These are phyloP conservation scores for Mycena amicta DNA, from an alignment of 768 basidiomycete genomes.

Conservation along the genomic window DNA sequence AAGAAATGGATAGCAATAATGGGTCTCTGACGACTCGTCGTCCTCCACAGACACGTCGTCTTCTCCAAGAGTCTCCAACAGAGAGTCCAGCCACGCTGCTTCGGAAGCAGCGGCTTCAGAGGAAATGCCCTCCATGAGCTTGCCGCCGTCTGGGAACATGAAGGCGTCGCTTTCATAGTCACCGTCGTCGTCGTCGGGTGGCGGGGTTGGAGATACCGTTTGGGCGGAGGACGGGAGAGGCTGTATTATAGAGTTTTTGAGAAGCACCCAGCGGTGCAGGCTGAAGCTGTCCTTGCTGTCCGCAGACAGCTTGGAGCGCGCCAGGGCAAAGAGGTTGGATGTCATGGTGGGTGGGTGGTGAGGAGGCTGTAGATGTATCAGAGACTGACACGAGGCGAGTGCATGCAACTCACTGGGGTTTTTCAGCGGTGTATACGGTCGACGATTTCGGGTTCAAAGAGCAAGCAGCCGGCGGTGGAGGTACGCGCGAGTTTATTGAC, in stretches of 20 bases:
- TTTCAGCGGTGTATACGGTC: constrained; percentile 76
- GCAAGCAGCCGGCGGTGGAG: constrained; percentile 83
- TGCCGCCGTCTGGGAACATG: constrained; percentile 79
- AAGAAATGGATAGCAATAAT: constrained; percentile 57
- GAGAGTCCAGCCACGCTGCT: constrained; percentile 80
- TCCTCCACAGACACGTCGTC: too few relatives aligned
- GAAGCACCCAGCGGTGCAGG: constrained; percentile 84
- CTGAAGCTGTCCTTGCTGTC: constrained; percentile 67
- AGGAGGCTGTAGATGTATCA: constrained; percentile 19
- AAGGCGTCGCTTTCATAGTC: constrained; percentile 70
- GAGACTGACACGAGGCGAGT: constrained; percentile 14
- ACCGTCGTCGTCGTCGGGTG: constrained; percentile 46
- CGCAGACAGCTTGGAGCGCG: constrained; percentile 73
- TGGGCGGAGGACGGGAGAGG: constrained; percentile 44
- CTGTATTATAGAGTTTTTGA: constrained; percentile 79
- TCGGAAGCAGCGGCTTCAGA: constrained; percentile 56
- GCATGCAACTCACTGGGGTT: constrained; percentile 19
- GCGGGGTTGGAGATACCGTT: constrained; percentile 29
- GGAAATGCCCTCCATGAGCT: constrained; percentile 48
- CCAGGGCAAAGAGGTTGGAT: constrained; percentile 60
- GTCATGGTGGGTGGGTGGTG: constrained; percentile 45
- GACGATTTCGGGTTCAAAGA: constrained; percentile 86
- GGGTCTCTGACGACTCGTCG: constrained; percentile 64
- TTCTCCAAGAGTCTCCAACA: constrained; percentile 73
- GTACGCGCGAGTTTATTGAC: constrained; percentile 81